Conservation (phyloP, 352 stramenopile genomes). For the Halophytophthora polymorphica region DNA sequence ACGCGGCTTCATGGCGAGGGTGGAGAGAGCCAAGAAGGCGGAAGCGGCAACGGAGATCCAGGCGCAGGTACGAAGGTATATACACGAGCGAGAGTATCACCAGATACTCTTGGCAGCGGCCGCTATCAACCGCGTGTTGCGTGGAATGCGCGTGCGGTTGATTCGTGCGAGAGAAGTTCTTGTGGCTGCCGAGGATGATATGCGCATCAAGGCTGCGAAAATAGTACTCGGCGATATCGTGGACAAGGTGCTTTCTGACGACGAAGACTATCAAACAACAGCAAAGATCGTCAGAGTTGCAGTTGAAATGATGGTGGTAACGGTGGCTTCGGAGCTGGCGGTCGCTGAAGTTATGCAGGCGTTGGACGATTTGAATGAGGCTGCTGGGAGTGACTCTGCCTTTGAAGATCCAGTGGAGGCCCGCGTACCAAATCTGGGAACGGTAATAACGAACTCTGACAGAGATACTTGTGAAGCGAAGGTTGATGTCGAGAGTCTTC, state of each 20-base stretch:
- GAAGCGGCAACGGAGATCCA: constrained; percentile 29
- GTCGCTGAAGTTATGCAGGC: neutral
- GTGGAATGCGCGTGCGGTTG: constrained; percentile 20
- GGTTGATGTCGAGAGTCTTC: too few species aligned
- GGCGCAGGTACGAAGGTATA: constrained; percentile 20
- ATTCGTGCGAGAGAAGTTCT: constrained; percentile 4
- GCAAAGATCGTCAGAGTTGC: neutral
- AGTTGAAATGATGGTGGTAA: constrained; percentile 8
- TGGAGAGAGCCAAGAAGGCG: constrained; percentile 7
- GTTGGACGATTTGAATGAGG: neutral
- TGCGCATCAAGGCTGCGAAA: neutral
- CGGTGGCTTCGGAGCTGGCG: neutral
- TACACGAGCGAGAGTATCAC: constrained; percentile 17
- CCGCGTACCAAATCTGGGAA: too few species aligned
- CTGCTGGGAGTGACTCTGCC: neutral
- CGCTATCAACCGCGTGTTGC: constrained; percentile 32
- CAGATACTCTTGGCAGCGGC: constrained; percentile 13
- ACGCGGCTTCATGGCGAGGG: constrained; percentile 19
- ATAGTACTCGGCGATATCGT: neutral
- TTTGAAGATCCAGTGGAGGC: neutral
- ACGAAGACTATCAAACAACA: constrained; percentile 7
- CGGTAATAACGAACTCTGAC: too few species aligned
- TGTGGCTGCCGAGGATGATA: neutral
- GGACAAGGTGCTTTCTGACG: neutral
- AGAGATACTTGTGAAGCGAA: too few species aligned